A percentile compares a stretch with the other conserved stretches of the same genome.
Evolutionary conservation across 2,329 filamentous ascomycete genomes (phyloP).

Genomic region (Meredithiella fracta): DNA sequence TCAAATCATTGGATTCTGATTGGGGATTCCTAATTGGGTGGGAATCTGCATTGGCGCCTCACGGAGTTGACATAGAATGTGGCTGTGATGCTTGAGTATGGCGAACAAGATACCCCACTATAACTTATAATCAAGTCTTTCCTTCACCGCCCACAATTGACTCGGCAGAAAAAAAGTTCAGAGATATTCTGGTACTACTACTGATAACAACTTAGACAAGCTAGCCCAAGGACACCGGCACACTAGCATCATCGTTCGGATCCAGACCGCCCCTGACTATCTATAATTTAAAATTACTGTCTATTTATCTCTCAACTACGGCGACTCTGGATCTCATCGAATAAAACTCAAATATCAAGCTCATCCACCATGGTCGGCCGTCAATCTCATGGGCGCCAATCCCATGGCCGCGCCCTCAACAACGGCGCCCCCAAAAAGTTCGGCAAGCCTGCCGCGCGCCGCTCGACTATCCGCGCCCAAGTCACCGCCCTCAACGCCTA

Average conservation of each 20-base stretch:
- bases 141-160: conserved; percentile 13
- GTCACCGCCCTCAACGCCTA: conserved; percentile 41
- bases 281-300: neutral
- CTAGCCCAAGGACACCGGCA: neutral
- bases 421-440: conserved; percentile 17
- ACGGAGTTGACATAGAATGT: neutral
- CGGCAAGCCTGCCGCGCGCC: conserved; percentile 18
- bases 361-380: conserved; percentile 36
- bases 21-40: conserved; percentile 5
- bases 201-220: no score
- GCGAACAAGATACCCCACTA: conserved; percentile 7
- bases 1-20: conserved; percentile 10
- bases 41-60: conserved; percentile 1
- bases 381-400: conserved; percentile 39
- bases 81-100: conserved; percentile 1
- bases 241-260: neutral
- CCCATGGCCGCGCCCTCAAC: conserved; percentile 26
- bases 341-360: conserved; percentile 1
- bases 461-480: conserved; percentile 32
- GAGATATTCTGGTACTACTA: neutral
- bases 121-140: conserved; percentile 14
- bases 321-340: neutral
- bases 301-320: neutral
- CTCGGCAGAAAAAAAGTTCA: conserved; percentile 16
- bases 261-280: neutral